Conservation (phyloP, 371 early-diverging fungal species). For the Mortierella polycephala region DNA sequence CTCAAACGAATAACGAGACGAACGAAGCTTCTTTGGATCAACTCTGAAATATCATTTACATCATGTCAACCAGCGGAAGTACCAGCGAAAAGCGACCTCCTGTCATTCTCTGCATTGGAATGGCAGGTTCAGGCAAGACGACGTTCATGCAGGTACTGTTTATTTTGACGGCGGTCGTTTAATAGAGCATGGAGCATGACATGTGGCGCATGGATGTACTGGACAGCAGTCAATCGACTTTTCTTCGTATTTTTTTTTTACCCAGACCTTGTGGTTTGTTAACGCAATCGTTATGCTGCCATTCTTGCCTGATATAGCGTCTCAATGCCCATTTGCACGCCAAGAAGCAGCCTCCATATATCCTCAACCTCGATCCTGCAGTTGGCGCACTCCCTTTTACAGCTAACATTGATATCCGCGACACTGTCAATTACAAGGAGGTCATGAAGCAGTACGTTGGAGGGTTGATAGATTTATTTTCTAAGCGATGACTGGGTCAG, state of each 20-base stretch:
- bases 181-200: background rate
- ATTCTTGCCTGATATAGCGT: slow-evolving; percentile 63
- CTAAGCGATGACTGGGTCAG: too few relatives aligned
- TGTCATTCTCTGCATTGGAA: slow-evolving; percentile 92
- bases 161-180: background rate
- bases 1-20: background rate
- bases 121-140: slow-evolving; percentile 99
- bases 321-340: slow-evolving; percentile 88
- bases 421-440: slow-evolving; percentile 98
- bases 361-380: slow-evolving; percentile 99
- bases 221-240: background rate
- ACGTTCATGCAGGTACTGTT: slow-evolving; percentile 94
- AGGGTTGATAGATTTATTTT: background rate
- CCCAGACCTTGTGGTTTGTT: too few relatives aligned
- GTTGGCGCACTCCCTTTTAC: slow-evolving; percentile 92
- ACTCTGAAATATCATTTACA: background rate
- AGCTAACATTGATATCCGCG: slow-evolving; percentile 98
- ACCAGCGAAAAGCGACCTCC: slow-evolving; percentile 71
- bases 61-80: slow-evolving; percentile 13
- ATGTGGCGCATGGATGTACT: background rate
- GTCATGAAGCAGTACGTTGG: slow-evolving; percentile 95
- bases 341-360: slow-evolving; percentile 83
- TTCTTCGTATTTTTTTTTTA: background rate
- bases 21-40: too few relatives aligned
- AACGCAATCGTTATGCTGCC: background rate